phyloP scores from a whole-genome alignment of 352 stramenopile genomes.

The Blastocystis sp. region DNA sequence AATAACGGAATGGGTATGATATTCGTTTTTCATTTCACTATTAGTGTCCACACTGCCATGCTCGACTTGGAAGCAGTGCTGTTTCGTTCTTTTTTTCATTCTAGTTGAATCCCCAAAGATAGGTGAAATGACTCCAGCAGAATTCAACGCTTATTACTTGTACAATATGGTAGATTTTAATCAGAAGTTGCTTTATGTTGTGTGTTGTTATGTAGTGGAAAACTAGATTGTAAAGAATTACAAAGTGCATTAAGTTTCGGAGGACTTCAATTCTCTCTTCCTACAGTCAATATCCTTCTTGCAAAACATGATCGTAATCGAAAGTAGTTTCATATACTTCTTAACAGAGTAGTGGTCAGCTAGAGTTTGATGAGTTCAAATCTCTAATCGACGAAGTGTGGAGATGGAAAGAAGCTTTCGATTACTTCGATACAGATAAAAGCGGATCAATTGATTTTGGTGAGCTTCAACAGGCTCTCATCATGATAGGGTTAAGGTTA shows the following conservation, averaged over 20 bases:
- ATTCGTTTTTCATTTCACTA: neutral
- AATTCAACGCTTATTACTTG: constrained; percentile 31
- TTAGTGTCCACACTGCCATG: constrained; percentile 37
- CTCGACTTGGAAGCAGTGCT: neutral
- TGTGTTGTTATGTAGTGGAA: neutral
- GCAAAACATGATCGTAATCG: constrained; percentile 43
- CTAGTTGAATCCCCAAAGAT: neutral
- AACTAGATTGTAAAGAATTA: constrained; percentile 24
- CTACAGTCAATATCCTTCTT: constrained; percentile 53
- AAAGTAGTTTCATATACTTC: neutral
- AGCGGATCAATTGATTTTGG: constrained; percentile 52
- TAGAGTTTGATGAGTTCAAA: constrained; percentile 56
- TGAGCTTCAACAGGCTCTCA: constrained; percentile 25
- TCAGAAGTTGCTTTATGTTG: neutral
- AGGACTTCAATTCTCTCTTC: constrained; percentile 45
- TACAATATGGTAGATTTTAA: constrained; percentile 57
- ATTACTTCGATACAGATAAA: constrained; percentile 49
- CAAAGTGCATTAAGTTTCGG: constrained; percentile 42
- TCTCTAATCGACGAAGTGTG: constrained; percentile 39
- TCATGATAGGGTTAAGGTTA: neutral
- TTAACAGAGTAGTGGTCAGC: neutral
- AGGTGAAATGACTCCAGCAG: neutral
- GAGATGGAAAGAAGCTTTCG: constrained; percentile 56
- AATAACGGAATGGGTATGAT: neutral
- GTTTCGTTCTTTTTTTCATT: neutral